Conservation (phyloP, 257 asterid genomes). For the Capsicum baccatum region DNA sequence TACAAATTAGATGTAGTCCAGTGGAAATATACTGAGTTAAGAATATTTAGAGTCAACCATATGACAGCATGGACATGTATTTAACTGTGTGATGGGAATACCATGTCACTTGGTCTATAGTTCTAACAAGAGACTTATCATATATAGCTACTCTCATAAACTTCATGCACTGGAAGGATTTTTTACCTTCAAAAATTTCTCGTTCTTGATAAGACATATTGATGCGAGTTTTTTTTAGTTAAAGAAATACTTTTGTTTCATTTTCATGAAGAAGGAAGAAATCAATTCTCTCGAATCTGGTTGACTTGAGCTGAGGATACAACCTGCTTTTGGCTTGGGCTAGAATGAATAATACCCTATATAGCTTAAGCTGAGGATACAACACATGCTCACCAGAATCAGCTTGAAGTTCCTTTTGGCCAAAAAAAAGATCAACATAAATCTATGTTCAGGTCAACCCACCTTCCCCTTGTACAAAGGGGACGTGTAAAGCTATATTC, state of each 20-base stretch:
- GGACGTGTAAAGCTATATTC: neutral
- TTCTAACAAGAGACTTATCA: slow-evolving; percentile 5
- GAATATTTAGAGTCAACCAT: slow-evolving; percentile 18
- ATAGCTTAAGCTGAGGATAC: no score
- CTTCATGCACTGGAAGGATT: neutral
- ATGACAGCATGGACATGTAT: neutral
- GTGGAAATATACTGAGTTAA: neutral
- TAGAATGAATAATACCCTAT: slow-evolving; percentile 9
- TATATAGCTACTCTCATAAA: neutral
- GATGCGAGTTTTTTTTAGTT: neutral
- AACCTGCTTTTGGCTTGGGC: neutral
- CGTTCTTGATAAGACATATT: neutral
- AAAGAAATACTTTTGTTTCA: neutral
- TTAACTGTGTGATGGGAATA: neutral
- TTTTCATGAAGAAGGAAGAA: slow-evolving; percentile 2
- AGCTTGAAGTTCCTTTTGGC: neutral
- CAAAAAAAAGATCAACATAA: neutral
- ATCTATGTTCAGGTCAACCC: neutral
- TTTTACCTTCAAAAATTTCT: neutral
- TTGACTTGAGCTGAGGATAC: neutral
- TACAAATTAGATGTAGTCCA: neutral
- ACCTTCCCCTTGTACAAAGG: neutral
- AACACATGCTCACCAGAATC: neutral
- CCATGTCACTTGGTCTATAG: neutral
- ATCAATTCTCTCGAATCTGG: neutral